Percentiles rank a stretch among this genome's conserved stretches.
Evolutionary conservation across 1,139 yeast genomes (phyloP).

Genomic region (Magnusiomyces suaveolens): DNA sequence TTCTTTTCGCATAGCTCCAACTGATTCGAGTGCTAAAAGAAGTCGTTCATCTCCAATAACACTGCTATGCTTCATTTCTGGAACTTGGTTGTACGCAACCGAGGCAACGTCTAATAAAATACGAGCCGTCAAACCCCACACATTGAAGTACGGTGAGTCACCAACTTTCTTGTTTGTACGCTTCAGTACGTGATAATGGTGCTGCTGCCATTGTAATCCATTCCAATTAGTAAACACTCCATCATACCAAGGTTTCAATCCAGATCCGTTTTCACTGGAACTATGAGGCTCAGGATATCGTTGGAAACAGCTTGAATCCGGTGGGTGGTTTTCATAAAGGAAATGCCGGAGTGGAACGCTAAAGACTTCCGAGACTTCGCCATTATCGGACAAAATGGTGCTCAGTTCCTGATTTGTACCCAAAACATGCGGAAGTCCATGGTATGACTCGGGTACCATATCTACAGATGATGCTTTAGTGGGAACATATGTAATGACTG

Average conservation of each 20-base stretch:
- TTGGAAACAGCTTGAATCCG: not conserved
- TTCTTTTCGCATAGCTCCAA: slow-evolving; percentile 21
- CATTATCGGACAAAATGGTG: slow-evolving; percentile 17
- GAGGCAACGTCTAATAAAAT: slow-evolving; percentile 70
- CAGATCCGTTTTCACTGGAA: slow-evolving; percentile 7
- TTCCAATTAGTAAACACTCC: slow-evolving; percentile 31
- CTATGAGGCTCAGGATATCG: not conserved
- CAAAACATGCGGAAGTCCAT: slow-evolving; percentile 5
- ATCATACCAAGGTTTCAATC: slow-evolving; percentile 26
- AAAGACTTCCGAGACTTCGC: slow-evolving; percentile 31
- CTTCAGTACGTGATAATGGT: slow-evolving; percentile 26
- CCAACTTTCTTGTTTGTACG: slow-evolving; percentile 42
- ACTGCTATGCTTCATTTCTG: slow-evolving; percentile 28
- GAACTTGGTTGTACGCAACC: slow-evolving; percentile 41
- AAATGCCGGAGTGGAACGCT: slow-evolving; percentile 26
- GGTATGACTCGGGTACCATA: slow-evolving; percentile 13
- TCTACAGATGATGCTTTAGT: slow-evolving; percentile 32
- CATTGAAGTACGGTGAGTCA: slow-evolving; percentile 41
- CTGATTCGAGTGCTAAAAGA: slow-evolving; percentile 20
- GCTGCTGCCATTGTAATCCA: slow-evolving; percentile 28
- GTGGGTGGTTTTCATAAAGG: slow-evolving; percentile 11
- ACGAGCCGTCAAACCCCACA: slow-evolving; percentile 90
- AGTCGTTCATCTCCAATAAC: slow-evolving; percentile 30
- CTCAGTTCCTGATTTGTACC: slow-evolving; percentile 3
- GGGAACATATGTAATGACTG: slow-evolving; percentile 55